phyloP scores from a whole-genome alignment of 495 filamentous ascomycete genomes.

The Aspergillus coremiiformis region DNA sequence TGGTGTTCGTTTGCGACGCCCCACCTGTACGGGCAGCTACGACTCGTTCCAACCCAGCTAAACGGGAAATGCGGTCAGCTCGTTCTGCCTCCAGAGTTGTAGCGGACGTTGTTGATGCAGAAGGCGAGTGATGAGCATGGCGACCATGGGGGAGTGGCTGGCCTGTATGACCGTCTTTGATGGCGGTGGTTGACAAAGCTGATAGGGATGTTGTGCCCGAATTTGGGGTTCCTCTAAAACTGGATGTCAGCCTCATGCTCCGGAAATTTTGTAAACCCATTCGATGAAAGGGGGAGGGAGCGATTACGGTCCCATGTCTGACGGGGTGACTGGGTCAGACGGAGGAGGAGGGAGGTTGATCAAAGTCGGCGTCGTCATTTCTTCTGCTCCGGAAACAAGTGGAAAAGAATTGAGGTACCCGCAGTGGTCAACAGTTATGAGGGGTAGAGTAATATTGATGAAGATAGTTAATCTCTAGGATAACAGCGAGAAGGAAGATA shows the following conservation, averaged over 20 bases:
- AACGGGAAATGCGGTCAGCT: constrained; percentile 85
- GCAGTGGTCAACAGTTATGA: too few species aligned
- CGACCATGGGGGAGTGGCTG: constrained; percentile 50
- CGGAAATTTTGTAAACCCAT: constrained; percentile 5
- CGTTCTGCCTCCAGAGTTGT: constrained; percentile 81
- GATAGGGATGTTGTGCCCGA: constrained; percentile 81
- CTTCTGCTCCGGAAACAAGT: background rate
- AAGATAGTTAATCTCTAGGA: background rate
- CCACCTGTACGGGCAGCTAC: constrained; percentile 54
- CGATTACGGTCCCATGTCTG: constrained; percentile 80
- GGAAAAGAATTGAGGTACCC: background rate
- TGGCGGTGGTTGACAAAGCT: constrained; percentile 80
- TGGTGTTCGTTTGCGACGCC: constrained; percentile 20
- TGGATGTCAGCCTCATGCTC: constrained; percentile 6
- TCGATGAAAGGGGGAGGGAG: background rate
- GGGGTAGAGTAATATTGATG: background rate
- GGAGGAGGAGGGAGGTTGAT: constrained; percentile 82
- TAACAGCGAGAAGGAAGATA: too few species aligned
- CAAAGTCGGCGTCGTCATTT: constrained; percentile 51
- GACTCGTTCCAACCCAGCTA: constrained; percentile 77
- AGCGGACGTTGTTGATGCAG: constrained; percentile 47
- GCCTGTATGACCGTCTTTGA: constrained; percentile 88
- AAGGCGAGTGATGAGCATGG: constrained; percentile 46
- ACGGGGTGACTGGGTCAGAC: constrained; percentile 80
- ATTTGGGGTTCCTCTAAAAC: constrained; percentile 78